Evolutionary conservation across 108 stramenopile genomes (phyloP), one percentile per base, ranked within the genome.

Genomic region (Nitzschia palea): DNA sequence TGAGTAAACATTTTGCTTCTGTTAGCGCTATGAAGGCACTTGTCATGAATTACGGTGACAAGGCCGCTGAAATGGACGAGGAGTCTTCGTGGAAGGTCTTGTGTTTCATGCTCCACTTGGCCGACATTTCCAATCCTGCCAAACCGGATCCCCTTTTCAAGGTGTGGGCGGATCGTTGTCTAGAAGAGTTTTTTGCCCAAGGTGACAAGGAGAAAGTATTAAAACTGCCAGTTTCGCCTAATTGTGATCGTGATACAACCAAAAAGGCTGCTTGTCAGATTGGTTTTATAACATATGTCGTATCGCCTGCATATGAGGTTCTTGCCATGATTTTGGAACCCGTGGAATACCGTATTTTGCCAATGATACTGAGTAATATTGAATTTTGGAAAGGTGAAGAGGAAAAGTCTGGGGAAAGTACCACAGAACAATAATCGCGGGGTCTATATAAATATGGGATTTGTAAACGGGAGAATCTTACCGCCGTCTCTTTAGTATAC

Each of bases 171-270:
- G 79, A 80, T 28, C 44, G 36, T 31, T 60, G 87, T 26, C 18
- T 84, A 53, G 70, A 81, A 30, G 89, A 90, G 61, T 88, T 93
- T 36, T 88, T 74, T 65, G 52, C 44, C 9, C 88, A 93, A 63
- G 91, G 86, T 22, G 86, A 88, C 73, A 44, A 43, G 54, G 85
- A 86, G 71, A 33, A 0, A 9, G 42, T 34, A 26, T 22, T 45
- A 15, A 70, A 59, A n/a, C 44, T 85, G 52, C 77, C 79, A 0
- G 61, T 87, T 36, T 75, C 79, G n/a, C 67, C 80, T 8, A 40
- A 61, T 4, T 83, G 71, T 52, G 84, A 90, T 43, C 81, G 85
- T 25, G 25, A 23, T 17, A 81, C 55, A 4, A 83, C 84, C 10
- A 18, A 62, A 43, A 71, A 60, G 42, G 31, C 70, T 15, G 77